A percentile compares a stretch with the other conserved stretches of the same genome.
Conservation (phyloP, 2,329 filamentous ascomycete species). For the Cytospora piceae region DNA sequence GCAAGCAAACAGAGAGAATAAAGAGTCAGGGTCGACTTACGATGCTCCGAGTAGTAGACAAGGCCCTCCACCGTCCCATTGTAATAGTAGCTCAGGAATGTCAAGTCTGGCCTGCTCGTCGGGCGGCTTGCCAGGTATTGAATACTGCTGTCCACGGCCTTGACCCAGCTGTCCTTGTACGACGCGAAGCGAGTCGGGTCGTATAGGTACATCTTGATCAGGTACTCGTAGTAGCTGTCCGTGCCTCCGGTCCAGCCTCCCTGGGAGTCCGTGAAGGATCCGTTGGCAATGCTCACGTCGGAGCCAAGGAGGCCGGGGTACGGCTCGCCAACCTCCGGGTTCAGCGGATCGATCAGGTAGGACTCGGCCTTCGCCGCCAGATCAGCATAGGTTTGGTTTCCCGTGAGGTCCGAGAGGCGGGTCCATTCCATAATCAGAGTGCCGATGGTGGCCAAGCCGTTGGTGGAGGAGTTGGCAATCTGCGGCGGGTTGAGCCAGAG, state of each 20-base stretch:
- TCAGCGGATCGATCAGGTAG: slow-evolving; percentile 67
- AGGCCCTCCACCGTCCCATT: slow-evolving; percentile 40
- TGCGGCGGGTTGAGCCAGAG: slow-evolving; percentile 61
- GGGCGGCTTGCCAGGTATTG: slow-evolving; percentile 72
- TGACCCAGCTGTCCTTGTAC: slow-evolving; percentile 76
- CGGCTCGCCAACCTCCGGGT: slow-evolving; percentile 66
- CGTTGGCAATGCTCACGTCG: slow-evolving; percentile 65
- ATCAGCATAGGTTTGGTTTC: slow-evolving; percentile 66
- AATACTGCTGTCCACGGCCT: slow-evolving; percentile 77
- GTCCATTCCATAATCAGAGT: slow-evolving; percentile 86
- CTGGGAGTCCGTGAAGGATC: slow-evolving; percentile 65
- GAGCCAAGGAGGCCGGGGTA: slow-evolving; percentile 78
- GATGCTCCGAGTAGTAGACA: slow-evolving; percentile 52
- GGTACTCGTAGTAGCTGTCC: slow-evolving; percentile 86
- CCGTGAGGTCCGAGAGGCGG: slow-evolving; percentile 74
- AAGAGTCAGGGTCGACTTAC: slow-evolving; percentile 40
- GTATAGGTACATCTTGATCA: slow-evolving; percentile 90
- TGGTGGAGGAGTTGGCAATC: slow-evolving; percentile 57
- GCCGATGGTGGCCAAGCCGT: slow-evolving; percentile 76
- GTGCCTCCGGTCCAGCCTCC: slow-evolving; percentile 79
- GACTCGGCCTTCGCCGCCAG: slow-evolving; percentile 70
- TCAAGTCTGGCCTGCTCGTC: slow-evolving; percentile 67
- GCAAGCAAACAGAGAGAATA: background rate
- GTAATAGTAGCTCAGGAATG: slow-evolving; percentile 67
- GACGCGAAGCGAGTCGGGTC: slow-evolving; percentile 63